Conservation (phyloP, 352 stramenopile species). For the Pythium folliculosum region DNA sequence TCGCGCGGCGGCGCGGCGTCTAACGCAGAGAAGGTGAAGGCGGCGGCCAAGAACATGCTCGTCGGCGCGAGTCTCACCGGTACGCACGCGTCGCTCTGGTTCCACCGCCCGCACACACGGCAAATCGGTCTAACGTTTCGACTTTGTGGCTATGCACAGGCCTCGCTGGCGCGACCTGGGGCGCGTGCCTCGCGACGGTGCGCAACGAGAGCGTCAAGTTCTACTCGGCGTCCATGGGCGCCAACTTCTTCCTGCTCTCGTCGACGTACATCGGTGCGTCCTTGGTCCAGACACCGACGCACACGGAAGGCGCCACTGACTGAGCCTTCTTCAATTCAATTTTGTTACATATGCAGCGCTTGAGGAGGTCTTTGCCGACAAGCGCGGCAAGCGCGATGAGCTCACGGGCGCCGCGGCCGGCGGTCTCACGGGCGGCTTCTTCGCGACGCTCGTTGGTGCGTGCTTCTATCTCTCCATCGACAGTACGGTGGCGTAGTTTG, state of each 20-base stretch:
- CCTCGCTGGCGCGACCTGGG: conserved; percentile 51
- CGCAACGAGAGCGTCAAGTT: conserved; percentile 82
- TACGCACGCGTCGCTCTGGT: conserved; percentile 3
- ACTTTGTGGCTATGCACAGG: conserved; percentile 28
- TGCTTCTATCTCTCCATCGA: neutral
- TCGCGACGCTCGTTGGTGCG: conserved; percentile 65
- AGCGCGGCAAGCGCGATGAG: conserved; percentile 63
- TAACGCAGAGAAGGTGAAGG: conserved; percentile 65
- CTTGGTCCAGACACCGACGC: neutral
- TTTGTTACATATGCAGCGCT: conserved; percentile 41
- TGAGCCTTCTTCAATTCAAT: too few relatives aligned
- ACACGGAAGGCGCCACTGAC: neutral
- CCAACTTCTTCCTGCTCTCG: conserved; percentile 83
- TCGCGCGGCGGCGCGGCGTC: neutral
- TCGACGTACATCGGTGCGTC: conserved; percentile 81
- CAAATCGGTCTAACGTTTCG: neutral
- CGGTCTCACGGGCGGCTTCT: conserved; percentile 73
- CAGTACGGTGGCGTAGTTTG: too few relatives aligned
- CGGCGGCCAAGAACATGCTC: conserved; percentile 69
- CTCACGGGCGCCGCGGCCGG: conserved; percentile 56
- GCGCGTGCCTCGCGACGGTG: conserved; percentile 59
- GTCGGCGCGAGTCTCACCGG: conserved; percentile 55
- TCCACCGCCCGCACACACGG: neutral
- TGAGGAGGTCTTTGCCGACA: conserved; percentile 77
- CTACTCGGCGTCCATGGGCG: conserved; percentile 80